Evolutionary conservation across 352 stramenopile species (phyloP), one percentile per base, ranked within the genome.

Genomic region (Phytophthora kernoviae): DNA sequence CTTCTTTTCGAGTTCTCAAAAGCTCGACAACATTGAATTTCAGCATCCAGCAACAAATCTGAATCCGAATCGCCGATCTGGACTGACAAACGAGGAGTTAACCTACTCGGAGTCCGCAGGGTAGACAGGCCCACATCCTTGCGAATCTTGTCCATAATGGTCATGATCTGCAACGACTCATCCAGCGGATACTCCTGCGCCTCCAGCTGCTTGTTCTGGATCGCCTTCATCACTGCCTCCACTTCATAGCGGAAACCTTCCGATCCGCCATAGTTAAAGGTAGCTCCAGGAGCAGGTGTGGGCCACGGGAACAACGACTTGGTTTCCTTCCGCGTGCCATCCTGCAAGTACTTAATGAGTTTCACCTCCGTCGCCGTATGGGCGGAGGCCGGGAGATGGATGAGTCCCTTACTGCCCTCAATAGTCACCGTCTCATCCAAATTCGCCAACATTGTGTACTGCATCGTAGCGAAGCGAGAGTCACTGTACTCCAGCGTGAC

Each of bases 161-260:
- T 54, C 48, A 77, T 75, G 37, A 89, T 64, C 30, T 73, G 54
- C 20, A 92, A 62, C 54, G 74, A 86, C 26, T 90, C 78, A 15
- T 71, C 48, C 48, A 70, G 69, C n/a, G 80, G 61, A 42, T 86
- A 88, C 33, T 83, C 69, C 45, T 45, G 30, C 41, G 5, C 58
- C 55, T 94, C 70, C 5, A 53, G 70, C 18, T 81, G 51, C 46
- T 80, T 69, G 37, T 62, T 64, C 61, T 74, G 56, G 37, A 96
- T 84, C 4, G 79, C 79, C 20, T 79, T 56, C 0, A 70, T 74
- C 9, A 94, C 83, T 2, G 83, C 77, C 49, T 81, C 73, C 2
- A 73, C 82, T 66, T 96, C 86, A 62, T 93, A 93, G 15, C 67
- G 53, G 42, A 96, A 91, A 9, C 84, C 79, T 17, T 70, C 62